These are phyloP conservation scores for Pyronema omphalodes DNA, from an alignment of 495 filamentous ascomycete genomes.

Conservation along the genomic window DNA sequence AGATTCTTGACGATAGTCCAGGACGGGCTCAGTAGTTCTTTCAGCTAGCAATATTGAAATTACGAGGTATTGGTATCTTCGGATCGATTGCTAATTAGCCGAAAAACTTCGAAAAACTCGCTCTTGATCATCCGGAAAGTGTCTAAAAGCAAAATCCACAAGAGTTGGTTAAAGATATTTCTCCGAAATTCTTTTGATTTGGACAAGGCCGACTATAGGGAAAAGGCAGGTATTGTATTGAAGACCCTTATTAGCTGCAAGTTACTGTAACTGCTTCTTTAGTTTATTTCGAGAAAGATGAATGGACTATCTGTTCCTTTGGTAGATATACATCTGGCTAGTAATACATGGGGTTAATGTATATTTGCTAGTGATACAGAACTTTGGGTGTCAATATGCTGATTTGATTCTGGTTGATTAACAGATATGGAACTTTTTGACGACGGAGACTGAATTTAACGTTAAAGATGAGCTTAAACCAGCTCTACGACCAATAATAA, in stretches of 20 bases:
- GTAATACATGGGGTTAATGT: slow-evolving; percentile 16
- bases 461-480: too few relatives aligned
- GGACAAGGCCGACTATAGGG: slow-evolving; percentile 13
- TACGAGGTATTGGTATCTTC: too few relatives aligned
- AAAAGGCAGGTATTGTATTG: slow-evolving; percentile 16
- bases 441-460: background rate
- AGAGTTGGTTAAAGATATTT: background rate
- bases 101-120: too few relatives aligned
- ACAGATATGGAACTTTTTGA: background rate
- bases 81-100: too few relatives aligned
- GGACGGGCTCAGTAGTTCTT: too few relatives aligned
- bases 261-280: slow-evolving; percentile 17
- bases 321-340: slow-evolving; percentile 19
- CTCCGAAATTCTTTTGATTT: slow-evolving; percentile 1
- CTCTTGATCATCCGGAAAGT: too few relatives aligned
- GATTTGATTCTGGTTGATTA: background rate
- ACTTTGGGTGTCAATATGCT: slow-evolving; percentile 13
- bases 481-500: too few relatives aligned
- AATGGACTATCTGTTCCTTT: slow-evolving; percentile 13
- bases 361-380: slow-evolving; percentile 20
- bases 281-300: slow-evolving; percentile 10
- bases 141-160: background rate
- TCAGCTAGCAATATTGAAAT: too few relatives aligned
- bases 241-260: slow-evolving; percentile 17
- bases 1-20: background rate